Percentiles rank a stretch among this genome's conserved stretches.
Conservation (phyloP, 2,329 filamentous ascomycete species). For the Fusarium sp. region DNA sequence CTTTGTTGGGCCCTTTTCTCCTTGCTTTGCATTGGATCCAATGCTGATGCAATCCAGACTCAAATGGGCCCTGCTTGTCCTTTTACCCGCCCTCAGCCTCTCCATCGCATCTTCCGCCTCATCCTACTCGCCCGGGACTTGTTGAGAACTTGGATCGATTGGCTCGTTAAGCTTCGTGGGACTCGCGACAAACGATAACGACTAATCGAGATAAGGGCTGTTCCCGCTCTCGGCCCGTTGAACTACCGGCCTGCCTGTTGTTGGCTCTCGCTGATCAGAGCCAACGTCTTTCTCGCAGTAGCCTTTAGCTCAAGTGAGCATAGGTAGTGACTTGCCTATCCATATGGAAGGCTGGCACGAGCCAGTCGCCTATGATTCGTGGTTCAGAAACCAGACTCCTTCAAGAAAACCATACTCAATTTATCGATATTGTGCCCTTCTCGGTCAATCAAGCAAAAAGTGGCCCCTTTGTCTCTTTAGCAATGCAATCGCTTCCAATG, state of each 20-base stretch:
- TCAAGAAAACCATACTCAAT: not conserved
- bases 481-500: slow-evolving; percentile 22
- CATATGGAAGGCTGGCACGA: not conserved
- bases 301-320: slow-evolving; percentile 24
- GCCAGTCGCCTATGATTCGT: not conserved
- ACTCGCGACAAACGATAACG: slow-evolving; percentile 16
- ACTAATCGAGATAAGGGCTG: slow-evolving; percentile 30
- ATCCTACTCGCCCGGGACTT: slow-evolving; percentile 13
- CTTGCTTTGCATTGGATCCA: slow-evolving; percentile 12
- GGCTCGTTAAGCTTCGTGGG: slow-evolving; percentile 27
- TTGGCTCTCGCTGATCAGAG: not conserved
- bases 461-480: not conserved
- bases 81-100: slow-evolving; percentile 22
- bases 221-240: slow-evolving; percentile 11
- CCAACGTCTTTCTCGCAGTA: slow-evolving; percentile 9
- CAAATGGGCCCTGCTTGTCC: slow-evolving; percentile 32
- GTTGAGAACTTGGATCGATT: slow-evolving; percentile 25
- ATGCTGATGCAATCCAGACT: slow-evolving; percentile 41
- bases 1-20: slow-evolving; percentile 11
- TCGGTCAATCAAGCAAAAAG: not conserved
- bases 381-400: not conserved
- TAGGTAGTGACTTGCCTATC: slow-evolving; percentile 8
- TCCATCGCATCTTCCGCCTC: slow-evolving; percentile 7
- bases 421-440: slow-evolving; percentile 3
- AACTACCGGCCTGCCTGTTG: not conserved